Evolutionary conservation across 2,329 filamentous ascomycete genomes (phyloP), one percentile per base, ranked within the genome.

Genomic region (Westerdykella aurantiaca): DNA sequence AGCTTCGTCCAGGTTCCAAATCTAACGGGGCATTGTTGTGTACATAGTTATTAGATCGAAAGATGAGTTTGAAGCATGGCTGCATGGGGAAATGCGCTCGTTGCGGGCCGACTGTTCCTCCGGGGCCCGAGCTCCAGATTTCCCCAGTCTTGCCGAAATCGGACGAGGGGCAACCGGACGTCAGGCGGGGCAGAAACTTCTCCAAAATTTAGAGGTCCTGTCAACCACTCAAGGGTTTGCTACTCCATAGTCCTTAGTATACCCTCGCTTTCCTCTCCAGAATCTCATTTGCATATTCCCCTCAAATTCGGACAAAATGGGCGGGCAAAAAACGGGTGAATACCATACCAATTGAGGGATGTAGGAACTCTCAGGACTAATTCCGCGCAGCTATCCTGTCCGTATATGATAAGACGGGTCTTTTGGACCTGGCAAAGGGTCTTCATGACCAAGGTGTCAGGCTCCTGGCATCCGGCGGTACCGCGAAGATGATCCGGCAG

Each of bases 371-470:
- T 35, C 34, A 16, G 9, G 13, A 17, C 18, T 51, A 16, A 55
- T 31, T 37, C 21, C 37, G 38, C 6, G 5, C 46, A 73, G 93
- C 93, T 56, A 97, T 98, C 66, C 79, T 98, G 68, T 97, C 91
- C 55, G 93, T 97, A 76, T 97, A 93, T 69, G 88, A 98, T 79
- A 98, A 98, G 83, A 97, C 91, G 44, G 93, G 66, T 46, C 61
- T 67, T 13, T 57, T 67, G 37, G 64, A 67, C 55, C 53, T 67
- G 41, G 64, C 63, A 35, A 67, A 67, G 45, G 64, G 64, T 39
- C 61, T 67, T 38, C 57, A 65, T 40, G 62, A 67, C 51, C 56
- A 57, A 41, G 59, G 59, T 41, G 64, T 67, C 37, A 60, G 66
- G 57, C 84, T 98, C 54, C 79, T 98, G 46, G 93, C 93, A 43